These are phyloP conservation scores for Colletotrichum echinochloae DNA, from an alignment of 2,329 filamentous ascomycete species.

Conservation along the genomic window DNA sequence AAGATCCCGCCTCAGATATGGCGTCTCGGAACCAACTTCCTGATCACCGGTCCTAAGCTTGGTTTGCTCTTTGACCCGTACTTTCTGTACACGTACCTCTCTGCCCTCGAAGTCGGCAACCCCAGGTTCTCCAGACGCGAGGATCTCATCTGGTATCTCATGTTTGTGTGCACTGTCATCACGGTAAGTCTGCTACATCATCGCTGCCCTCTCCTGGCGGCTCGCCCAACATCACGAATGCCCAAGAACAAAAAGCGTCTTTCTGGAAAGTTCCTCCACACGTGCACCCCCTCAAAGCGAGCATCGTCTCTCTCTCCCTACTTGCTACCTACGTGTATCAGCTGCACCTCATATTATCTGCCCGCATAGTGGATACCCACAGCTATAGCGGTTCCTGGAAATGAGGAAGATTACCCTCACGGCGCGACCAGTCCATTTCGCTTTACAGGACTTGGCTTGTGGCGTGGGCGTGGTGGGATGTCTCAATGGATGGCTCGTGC, in stretches of 20 bases:
- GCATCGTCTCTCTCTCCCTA: slow-evolving; percentile 7
- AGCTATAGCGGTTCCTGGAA: slow-evolving; percentile 88
- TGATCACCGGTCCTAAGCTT: slow-evolving; percentile 54
- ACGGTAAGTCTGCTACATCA: slow-evolving; percentile 73
- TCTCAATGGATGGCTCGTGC: slow-evolving; percentile 76
- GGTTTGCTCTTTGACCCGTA: slow-evolving; percentile 79
- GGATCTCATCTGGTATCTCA: slow-evolving; percentile 83
- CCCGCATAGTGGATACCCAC: slow-evolving; percentile 78
- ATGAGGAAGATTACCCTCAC: slow-evolving; percentile 83
- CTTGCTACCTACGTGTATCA: slow-evolving; percentile 15
- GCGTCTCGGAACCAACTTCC: slow-evolving; percentile 57
- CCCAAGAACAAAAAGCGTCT: neutral
- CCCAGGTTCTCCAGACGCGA: slow-evolving; percentile 80
- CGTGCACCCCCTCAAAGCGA: slow-evolving; percentile 5
- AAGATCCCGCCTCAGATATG: slow-evolving; percentile 60
- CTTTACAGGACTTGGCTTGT: slow-evolving; percentile 70
- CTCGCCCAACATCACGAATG: slow-evolving; percentile 21
- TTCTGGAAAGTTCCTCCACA: slow-evolving; percentile 29
- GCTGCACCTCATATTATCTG: slow-evolving; percentile 74
- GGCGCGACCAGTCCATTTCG: slow-evolving; percentile 73
- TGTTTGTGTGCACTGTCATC: slow-evolving; percentile 78
- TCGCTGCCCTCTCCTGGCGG: slow-evolving; percentile 20
- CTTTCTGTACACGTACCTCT: slow-evolving; percentile 81
- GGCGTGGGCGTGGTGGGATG: slow-evolving; percentile 82
- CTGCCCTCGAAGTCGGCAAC: slow-evolving; percentile 77